phyloP scores from a whole-genome alignment of 257 asterid genomes.

The Solanum virginianum region DNA sequence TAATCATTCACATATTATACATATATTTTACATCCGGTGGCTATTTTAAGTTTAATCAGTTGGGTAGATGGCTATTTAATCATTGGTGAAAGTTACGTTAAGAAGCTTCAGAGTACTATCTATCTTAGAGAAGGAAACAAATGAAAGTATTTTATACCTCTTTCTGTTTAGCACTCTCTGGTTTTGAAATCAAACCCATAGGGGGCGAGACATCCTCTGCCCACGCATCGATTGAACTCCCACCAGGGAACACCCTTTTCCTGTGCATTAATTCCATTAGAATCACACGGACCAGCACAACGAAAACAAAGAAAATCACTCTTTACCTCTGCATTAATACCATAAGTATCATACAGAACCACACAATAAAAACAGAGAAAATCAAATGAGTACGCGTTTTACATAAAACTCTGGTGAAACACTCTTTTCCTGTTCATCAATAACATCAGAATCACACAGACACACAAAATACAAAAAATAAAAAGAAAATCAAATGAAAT shows the following conservation, averaged over 20 bases:
- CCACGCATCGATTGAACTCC: constrained; percentile 35
- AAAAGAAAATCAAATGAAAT: neutral
- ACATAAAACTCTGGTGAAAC: neutral
- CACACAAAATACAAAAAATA: neutral
- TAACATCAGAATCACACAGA: neutral
- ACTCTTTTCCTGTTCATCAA: neutral
- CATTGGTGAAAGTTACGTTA: neutral
- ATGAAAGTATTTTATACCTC: constrained; percentile 23
- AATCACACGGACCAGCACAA: constrained; percentile 10
- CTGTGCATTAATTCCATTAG: constrained; percentile 18
- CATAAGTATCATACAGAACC: neutral
- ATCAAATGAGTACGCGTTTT: neutral
- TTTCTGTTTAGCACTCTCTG: constrained; percentile 20
- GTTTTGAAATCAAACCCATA: constrained; percentile 8
- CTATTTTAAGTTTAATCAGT: neutral
- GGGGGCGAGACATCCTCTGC: constrained; percentile 30
- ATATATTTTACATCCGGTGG: neutral
- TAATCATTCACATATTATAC: too few species aligned
- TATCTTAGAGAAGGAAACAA: neutral
- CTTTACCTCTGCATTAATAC: neutral
- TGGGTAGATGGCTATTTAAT: neutral
- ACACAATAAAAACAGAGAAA: neutral
- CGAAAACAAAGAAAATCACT: neutral
- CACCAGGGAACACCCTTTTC: constrained; percentile 44
- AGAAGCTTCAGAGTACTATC: neutral